Conservation (phyloP, 2,329 filamentous ascomycete genomes). For the Corynespora cassiicola region DNA sequence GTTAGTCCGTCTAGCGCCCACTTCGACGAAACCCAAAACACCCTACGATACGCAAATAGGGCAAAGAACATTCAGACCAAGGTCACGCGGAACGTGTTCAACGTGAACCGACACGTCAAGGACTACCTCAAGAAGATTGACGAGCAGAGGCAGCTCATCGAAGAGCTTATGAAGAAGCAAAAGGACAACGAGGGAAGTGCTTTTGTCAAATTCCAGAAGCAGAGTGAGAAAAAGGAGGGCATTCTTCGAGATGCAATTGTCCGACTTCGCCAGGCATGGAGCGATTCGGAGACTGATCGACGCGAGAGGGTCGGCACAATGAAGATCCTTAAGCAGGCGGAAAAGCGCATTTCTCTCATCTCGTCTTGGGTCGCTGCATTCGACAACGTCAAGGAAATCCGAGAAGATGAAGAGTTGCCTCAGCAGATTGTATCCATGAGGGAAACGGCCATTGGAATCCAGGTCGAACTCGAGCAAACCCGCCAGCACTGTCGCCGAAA, state of each 20-base stretch:
- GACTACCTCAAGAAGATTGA: conserved; percentile 99
- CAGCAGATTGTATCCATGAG: conserved; percentile 71
- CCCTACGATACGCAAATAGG: conserved; percentile 92
- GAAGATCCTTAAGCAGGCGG: conserved; percentile 82
- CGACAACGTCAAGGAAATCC: conserved; percentile 77
- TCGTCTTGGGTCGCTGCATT: conserved; percentile 94
- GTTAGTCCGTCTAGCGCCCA: conserved; percentile 95
- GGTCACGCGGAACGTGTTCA: conserved; percentile 98
- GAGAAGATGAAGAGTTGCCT: conserved; percentile 72
- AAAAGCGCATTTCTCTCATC: conserved; percentile 84
- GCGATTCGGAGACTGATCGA: conserved; percentile 78
- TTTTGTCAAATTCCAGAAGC: conserved; percentile 89
- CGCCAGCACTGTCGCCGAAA: conserved; percentile 89
- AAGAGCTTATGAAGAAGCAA: conserved; percentile 91
- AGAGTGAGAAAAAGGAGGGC: conserved; percentile 81
- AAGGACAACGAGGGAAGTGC: conserved; percentile 84
- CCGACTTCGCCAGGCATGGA: conserved; percentile 82
- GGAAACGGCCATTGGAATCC: conserved; percentile 86
- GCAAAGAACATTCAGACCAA: conserved; percentile 99
- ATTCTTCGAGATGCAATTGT: conserved; percentile 79
- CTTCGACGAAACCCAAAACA: conserved; percentile 98
- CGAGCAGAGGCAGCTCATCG: conserved; percentile 96
- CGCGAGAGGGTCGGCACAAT: conserved; percentile 80
- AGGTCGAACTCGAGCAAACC: conserved; percentile 87
- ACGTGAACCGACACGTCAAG: conserved; percentile 98